phyloP scores from a whole-genome alignment of 768 basidiomycete species.

The Pisolithus sp. region DNA sequence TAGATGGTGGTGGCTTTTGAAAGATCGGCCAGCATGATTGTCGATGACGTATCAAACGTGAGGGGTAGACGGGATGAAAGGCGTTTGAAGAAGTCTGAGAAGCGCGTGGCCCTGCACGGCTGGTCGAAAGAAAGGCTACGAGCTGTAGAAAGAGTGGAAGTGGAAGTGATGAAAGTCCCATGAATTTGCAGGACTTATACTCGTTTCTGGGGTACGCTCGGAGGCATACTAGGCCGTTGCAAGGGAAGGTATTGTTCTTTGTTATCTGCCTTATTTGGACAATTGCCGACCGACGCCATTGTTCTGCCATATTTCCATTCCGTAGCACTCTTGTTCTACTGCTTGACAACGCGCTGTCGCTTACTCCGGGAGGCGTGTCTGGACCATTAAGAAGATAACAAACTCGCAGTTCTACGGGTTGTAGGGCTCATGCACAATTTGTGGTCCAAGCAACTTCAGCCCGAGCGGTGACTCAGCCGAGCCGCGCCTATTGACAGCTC shows the following conservation, averaged over 20 bases:
- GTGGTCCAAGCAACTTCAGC: no score
- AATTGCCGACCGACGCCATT: neutral
- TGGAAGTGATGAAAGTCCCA: no score
- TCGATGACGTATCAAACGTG: neutral
- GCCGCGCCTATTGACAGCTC: no score
- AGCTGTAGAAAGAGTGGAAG: no score
- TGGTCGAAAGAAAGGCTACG: constrained; percentile 1
- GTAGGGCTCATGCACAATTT: no score
- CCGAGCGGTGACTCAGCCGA: no score
- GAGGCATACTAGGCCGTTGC: neutral
- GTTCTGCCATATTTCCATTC: neutral
- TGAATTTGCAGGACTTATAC: no score
- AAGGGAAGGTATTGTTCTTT: neutral
- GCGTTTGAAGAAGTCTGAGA: neutral
- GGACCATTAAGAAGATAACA: no score
- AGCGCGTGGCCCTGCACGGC: constrained; percentile 18
- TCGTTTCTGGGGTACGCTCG: no score
- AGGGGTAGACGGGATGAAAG: neutral
- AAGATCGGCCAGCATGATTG: constrained; percentile 59
- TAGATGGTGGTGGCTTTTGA: constrained; percentile 65
- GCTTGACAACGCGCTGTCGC: neutral
- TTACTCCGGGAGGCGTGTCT: no score
- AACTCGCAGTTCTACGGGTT: no score
- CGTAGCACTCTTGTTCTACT: neutral
- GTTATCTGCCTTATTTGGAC: neutral